Percentiles rank a stretch among this genome's conserved stretches.
These are phyloP conservation scores for Neurospora sp. DNA, from an alignment of 2,329 filamentous ascomycete genomes.

Conservation along the genomic window DNA sequence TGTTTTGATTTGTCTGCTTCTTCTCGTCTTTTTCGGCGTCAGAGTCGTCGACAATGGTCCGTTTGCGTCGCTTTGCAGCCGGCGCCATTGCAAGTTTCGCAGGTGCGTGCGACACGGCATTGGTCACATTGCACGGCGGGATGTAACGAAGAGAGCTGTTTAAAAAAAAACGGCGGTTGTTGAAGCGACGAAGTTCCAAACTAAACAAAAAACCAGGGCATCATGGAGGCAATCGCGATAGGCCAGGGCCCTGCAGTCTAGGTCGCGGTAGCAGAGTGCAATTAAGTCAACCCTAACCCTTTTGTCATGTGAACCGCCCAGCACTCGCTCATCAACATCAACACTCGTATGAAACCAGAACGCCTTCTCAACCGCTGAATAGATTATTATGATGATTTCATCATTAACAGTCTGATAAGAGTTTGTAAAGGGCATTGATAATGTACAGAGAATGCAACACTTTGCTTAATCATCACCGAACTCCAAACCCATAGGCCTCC, in stretches of 20 bases:
- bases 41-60: constrained; percentile 16
- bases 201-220: background rate
- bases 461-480: background rate
- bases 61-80: constrained; percentile 15
- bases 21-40: constrained; percentile 11
- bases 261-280: too few species aligned
- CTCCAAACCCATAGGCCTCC: constrained; percentile 2
- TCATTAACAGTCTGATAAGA: background rate
- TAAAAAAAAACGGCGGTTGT: background rate
- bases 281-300: background rate
- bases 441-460: background rate
- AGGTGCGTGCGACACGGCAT: background rate
- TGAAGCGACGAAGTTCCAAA: background rate
- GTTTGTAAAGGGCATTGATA: background rate
- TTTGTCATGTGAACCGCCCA: background rate
- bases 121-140: background rate
- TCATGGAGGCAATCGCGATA: background rate
- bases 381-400: background rate
- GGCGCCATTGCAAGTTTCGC: constrained; percentile 3
- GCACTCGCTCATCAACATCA: background rate
- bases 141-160: background rate
- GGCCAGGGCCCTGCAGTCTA: background rate
- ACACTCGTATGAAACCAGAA: background rate
- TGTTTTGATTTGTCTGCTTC: constrained; percentile 23
- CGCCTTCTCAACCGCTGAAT: background rate